Evolutionary conservation across 2,329 filamentous ascomycete genomes (phyloP), one percentile per base, ranked within the genome.

Genomic region (Pseudohalonectria lignicola): DNA sequence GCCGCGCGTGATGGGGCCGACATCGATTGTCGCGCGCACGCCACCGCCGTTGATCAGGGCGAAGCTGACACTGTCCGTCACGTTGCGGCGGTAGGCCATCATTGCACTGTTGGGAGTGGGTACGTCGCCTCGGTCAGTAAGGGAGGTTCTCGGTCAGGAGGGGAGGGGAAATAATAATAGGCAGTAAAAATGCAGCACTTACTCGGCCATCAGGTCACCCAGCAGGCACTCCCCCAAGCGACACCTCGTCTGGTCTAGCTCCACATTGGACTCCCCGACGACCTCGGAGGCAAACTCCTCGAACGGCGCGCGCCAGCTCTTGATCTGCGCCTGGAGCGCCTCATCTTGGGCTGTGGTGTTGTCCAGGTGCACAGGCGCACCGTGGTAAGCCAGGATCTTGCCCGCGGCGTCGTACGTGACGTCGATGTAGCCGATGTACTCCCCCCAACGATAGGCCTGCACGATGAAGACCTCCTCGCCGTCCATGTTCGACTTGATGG

Each of bases 401-500:
- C 78, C 78, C 2, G 71, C 57, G 4, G 61, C 45, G 47, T 79
- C 74, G 48, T 78, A 82, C 1, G 72, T 74, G 7, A 82, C 67
- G 44, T 80, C 76, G 45, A 82, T 82, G 53, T 77, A 77, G 41
- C 77, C 78, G 3, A 82, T 56, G 40, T 81, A 81, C 56, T 81
- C 74, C 37, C 77, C 77, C 78, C 78, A 82, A 44, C 76, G 69
- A 51, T 76, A 82, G 3, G 76, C 71, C 7, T 76, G 79, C 15
- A 82, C 77, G 48, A 81, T 68, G 50, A 81, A 82, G 36, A 82
- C 77, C 48, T 82, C 78, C 25, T 81, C 71, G 32, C 74, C 76
- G 36, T 74, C 69, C 43, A 64, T 55, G 52, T 82, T 79, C 20
- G 69, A 56, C 37, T 68, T 66, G 36, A 82, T 74, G 12, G 77